A percentile compares a stretch with the other conserved stretches of the same genome.
Evolutionary conservation across 164 flowering plant genomes (phyloP).

Genomic region (Stephania japonica): DNA sequence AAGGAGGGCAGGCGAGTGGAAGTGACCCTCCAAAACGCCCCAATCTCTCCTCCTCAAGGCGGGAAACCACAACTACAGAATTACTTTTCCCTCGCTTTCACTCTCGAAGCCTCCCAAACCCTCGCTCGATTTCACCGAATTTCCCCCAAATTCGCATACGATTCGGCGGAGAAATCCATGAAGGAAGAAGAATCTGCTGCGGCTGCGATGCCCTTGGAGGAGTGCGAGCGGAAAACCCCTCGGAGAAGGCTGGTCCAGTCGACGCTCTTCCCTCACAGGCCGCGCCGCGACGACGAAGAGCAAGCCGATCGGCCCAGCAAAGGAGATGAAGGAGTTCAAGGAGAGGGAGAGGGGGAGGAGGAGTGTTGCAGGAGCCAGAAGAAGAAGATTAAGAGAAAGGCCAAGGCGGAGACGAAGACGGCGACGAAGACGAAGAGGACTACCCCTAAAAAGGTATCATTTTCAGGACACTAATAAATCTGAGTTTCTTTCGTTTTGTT

Average conservation of each 20-base stretch:
- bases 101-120: background rate
- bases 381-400: slow-evolving; percentile 29
- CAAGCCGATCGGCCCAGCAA: background rate
- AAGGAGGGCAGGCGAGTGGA: too few species aligned
- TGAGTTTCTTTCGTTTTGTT: background rate
- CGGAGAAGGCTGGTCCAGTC: slow-evolving; percentile 55
- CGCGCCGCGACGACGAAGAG: slow-evolving; percentile 17
- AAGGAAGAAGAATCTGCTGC: slow-evolving; percentile 7
- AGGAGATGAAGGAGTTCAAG: slow-evolving; percentile 8
- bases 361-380: slow-evolving; percentile 38
- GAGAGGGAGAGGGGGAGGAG: slow-evolving; percentile 26
- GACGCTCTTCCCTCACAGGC: slow-evolving; percentile 34
- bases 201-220: background rate
- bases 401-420: slow-evolving; percentile 24
- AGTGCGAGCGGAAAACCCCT: slow-evolving; percentile 19
- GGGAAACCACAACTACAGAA: too few species aligned
- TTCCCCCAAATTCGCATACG: background rate
- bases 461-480: too few species aligned
- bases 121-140: background rate
- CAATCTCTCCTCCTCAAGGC: too few species aligned
- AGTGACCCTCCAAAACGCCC: too few species aligned
- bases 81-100: too few species aligned
- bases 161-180: slow-evolving; percentile 24
- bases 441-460: slow-evolving; percentile 36
- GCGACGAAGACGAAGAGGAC: slow-evolving; percentile 21